These are phyloP conservation scores for Acanthamoeba sp. DNA, from an alignment of 208 protist species.

Conservation along the genomic window DNA sequence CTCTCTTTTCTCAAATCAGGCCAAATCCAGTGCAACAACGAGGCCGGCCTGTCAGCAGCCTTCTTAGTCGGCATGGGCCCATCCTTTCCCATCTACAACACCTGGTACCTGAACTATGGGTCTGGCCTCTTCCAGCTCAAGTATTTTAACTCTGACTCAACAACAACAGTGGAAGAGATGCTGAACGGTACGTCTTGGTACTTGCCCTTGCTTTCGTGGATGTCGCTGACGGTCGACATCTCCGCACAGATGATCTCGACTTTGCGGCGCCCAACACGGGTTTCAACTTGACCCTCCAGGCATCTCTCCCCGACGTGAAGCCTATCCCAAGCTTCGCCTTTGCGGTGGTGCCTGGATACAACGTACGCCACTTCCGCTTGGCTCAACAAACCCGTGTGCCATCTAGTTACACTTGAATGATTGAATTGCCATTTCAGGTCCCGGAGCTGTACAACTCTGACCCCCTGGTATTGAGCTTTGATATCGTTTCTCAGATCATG, in stretches of 20 bases:
- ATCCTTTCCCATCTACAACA: constrained; percentile 15
- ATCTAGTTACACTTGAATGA: not conserved
- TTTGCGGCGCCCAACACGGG: not conserved
- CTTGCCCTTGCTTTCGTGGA: not conserved
- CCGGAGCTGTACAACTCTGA: not conserved
- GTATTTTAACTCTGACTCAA: not conserved
- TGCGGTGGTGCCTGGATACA: not conserved
- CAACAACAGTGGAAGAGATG: not conserved
- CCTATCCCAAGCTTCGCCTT: not conserved
- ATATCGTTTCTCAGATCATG: not conserved
- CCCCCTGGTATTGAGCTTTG: not conserved
- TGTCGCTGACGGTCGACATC: not conserved
- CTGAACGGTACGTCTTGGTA: not conserved
- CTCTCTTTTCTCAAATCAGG: too few relatives aligned
- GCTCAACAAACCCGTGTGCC: not conserved
- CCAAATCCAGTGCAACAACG: not conserved
- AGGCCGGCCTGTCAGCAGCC: not conserved
- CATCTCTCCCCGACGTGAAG: not conserved
- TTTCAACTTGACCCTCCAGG: not conserved
- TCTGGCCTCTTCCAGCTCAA: constrained; percentile 6
- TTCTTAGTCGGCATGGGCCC: constrained; percentile 7
- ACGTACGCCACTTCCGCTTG: not conserved
- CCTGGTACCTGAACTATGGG: not conserved
- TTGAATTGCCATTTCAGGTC: not conserved
- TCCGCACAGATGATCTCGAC: not conserved